Evolutionary conservation across 306 rosid genomes (phyloP), one percentile per base, ranked within the genome.

Genomic region (Notholithocarpus densiflorus): DNA sequence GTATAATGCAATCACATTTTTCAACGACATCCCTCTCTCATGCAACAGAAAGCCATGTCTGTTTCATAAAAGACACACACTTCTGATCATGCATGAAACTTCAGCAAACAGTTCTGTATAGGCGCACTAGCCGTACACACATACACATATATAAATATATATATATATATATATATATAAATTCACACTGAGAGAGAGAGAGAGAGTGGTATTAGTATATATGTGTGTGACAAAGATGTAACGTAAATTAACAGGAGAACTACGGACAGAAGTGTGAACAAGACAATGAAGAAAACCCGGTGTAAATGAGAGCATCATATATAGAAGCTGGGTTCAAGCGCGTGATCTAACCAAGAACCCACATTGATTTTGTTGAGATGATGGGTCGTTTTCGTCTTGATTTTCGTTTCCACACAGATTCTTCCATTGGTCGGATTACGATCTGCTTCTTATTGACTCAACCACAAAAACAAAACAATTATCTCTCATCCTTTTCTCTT

Each of bases 381-480:
- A 85, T 24, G 57, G 2, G 97, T 92, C 97, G 21, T 90, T 90
- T 81, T 92, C 97, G 53, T 92, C 94, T 88, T 85, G 86, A 90
- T 74, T 82, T 92, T 84, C 86, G 90, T 75, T 88, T 79, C 68
- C 68, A 80, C 87, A 5, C 75, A 77, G 54, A 77, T 85, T 55
- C 90, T 86, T 86, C 88, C 85, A 92, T 89, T 86, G 87, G 77
- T 78, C 80, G 72, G 75, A 85, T 75, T 79, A 66, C 66, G 81
- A 75, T 80, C 82, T 61, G 79, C 64, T 23, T 72, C 71, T 53
- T 15, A 59, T 48, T 76, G 12, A 8, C 45, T 48, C 17, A 70
- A 21, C 59, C 75, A 13, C 6, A 71, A 15, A 52, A 21, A n/a
- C 21, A 20, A 4, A 13, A 14, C 15, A 24, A 51, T 9, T 43